Base-by-base conservation (phyloP, 768 basidiomycete genomes). In the Chlorophyllum brunneum region DNA sequence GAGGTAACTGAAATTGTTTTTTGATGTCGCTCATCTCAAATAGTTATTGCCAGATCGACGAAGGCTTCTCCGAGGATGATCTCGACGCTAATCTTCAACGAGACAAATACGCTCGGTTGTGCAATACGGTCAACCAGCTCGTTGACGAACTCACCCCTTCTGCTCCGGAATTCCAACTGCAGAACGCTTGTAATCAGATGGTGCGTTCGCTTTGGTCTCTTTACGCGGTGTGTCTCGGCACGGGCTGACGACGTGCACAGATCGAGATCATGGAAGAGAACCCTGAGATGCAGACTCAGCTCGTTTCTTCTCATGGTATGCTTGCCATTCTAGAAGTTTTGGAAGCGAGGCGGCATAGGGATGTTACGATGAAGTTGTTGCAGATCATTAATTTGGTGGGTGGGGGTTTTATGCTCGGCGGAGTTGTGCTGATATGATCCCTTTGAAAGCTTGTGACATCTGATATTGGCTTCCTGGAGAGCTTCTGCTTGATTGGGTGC, bases 381-480 rank as follows among this genome's bases (percentile, higher is more conserved):
- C 87, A 89, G 58, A 88, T 98, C 46, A 81, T 98, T 57, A 98
- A 98, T 60, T 65, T 90, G 69, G 95, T 95, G 56, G 46, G 79
- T 67, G 1, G 5, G n/a, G 44, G 22, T 16, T 51, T 26, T 42
- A 54, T 15, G 13, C 22, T 24, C 27, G 45, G 26, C 24, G 24
- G n/a, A 8, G 34, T n/a, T 31, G 40, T 10, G 37, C 31, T 54
- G 78, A 75, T 51, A 16, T 52, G 37, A n/a, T n/a, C n/a, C n/a
- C n/a, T n/a, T 20, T 26, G 15, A 15, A 49, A 85, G 83, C 73
- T 85, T 33, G 83, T 84, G 30, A 83, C 74, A 10, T 76, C 78
- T 4, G 94, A 98, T n/a, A n/a, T n/a, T n/a, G n/a, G n/a, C n/a
- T 86, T 91, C 61, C 69, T 98, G 61, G 97, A 99, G 67, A 92